Conservation (phyloP, 768 basidiomycete genomes). For the Auricularia sp. region DNA sequence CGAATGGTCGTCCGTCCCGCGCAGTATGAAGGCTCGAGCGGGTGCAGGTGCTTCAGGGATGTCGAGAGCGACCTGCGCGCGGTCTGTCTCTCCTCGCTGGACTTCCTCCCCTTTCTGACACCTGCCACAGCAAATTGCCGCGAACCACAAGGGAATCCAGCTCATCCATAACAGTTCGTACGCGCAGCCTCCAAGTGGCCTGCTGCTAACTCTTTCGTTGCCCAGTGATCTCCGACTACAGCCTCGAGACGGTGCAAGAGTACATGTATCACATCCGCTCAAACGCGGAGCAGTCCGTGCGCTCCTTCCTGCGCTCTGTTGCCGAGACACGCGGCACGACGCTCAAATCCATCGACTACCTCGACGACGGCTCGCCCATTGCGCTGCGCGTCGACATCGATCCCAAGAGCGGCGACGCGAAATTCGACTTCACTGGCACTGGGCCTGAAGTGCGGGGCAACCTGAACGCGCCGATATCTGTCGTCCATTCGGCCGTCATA, state of each 20-base stretch:
- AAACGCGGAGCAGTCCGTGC: constrained; percentile 82
- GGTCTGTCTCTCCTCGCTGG: constrained; percentile 31
- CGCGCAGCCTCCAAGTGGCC: background rate
- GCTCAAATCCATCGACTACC: constrained; percentile 49
- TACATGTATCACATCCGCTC: constrained; percentile 87
- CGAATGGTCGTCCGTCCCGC: constrained; percentile 77
- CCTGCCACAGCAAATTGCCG: constrained; percentile 69
- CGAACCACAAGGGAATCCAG: constrained; percentile 86
- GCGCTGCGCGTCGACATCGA: constrained; percentile 69
- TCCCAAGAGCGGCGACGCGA: constrained; percentile 59
- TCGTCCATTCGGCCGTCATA: constrained; percentile 79
- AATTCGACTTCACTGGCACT: constrained; percentile 78
- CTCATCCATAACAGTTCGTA: constrained; percentile 61
- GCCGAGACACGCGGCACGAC: constrained; percentile 48
- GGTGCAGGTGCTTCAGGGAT: constrained; percentile 76
- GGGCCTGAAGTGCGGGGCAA: constrained; percentile 79
- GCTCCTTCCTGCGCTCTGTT: constrained; percentile 68
- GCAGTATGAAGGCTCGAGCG: constrained; percentile 74
- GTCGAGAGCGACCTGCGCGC: constrained; percentile 91
- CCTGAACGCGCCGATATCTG: constrained; percentile 75
- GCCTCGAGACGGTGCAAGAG: constrained; percentile 75
- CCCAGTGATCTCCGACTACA: constrained; percentile 77
- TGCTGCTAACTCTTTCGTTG: background rate
- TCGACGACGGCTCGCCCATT: constrained; percentile 87
- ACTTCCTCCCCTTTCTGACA: background rate